A percentile compares a stretch with the other conserved stretches of the same genome.
Conservation (phyloP, 2,329 filamentous ascomycete genomes). For the Tolypocladium tundrense region DNA sequence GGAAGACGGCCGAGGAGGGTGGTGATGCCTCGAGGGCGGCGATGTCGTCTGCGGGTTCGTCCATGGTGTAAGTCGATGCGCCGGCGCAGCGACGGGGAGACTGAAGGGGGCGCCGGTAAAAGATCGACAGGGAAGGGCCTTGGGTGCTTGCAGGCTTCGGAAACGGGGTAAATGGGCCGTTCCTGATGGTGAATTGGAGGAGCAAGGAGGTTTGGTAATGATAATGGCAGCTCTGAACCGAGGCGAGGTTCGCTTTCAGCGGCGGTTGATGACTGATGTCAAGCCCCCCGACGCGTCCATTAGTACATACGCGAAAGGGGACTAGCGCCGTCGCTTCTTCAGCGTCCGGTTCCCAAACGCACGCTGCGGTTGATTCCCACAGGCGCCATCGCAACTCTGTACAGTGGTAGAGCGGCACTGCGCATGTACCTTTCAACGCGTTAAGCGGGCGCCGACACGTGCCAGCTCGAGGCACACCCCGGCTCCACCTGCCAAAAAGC, state of each 20-base stretch:
- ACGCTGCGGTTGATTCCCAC: neutral
- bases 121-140: neutral
- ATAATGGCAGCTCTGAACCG: neutral
- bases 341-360: no score
- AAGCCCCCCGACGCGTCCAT: neutral
- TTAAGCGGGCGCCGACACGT: neutral
- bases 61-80: slow-evolving; percentile 5
- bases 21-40: neutral
- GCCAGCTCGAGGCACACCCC: neutral
- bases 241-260: neutral
- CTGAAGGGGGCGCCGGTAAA: no score
- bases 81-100: neutral
- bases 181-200: neutral
- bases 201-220: neutral
- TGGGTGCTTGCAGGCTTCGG: neutral
- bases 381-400: neutral
- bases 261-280: neutral
- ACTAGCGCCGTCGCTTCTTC: neutral
- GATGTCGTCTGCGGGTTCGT: slow-evolving; percentile 2
- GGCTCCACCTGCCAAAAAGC: neutral
- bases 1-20: slow-evolving; percentile 29
- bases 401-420: neutral
- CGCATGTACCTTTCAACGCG: neutral
- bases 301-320: neutral
- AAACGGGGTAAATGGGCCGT: neutral